phyloP scores from a whole-genome alignment of 306 rosid genomes.

The Corylus heterophylla region DNA sequence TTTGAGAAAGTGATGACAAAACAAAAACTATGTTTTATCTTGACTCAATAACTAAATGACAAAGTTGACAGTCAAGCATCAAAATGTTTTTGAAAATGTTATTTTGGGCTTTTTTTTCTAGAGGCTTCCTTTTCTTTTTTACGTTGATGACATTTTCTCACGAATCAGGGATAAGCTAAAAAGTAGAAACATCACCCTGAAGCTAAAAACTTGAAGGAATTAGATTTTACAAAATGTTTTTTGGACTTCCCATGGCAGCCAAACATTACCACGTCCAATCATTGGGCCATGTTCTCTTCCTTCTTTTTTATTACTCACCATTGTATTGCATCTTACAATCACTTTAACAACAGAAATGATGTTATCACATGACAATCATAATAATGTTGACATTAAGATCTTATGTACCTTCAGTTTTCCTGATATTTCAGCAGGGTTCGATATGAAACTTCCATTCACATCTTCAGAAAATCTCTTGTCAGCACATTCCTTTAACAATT shows the following conservation, averaged over 20 bases:
- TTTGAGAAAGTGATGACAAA: background rate
- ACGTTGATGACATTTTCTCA: background rate
- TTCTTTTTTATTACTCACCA: background rate
- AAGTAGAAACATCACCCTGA: background rate
- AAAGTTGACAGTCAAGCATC: background rate
- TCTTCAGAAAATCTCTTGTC: slow-evolving; percentile 66
- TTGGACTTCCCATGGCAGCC: background rate
- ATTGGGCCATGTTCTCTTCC: background rate
- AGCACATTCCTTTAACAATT: slow-evolving; percentile 66
- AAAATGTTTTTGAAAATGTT: background rate
- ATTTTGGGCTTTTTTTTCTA: background rate
- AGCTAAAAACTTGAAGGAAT: background rate
- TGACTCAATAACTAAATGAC: background rate
- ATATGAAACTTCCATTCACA: slow-evolving; percentile 33
- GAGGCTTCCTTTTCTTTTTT: background rate
- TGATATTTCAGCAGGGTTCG: slow-evolving; percentile 37
- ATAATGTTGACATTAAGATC: slow-evolving; percentile 7
- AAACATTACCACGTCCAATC: background rate
- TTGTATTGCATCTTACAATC: background rate
- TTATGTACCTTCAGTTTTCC: slow-evolving; percentile 51
- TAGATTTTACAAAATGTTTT: background rate
- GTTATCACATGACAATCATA: background rate
- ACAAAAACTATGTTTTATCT: background rate
- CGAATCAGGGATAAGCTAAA: background rate
- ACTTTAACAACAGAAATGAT: background rate